Evolutionary conservation across 225 moss, liverwort and hornwort genomes (phyloP).

Genomic region (Bryum argenteum): DNA sequence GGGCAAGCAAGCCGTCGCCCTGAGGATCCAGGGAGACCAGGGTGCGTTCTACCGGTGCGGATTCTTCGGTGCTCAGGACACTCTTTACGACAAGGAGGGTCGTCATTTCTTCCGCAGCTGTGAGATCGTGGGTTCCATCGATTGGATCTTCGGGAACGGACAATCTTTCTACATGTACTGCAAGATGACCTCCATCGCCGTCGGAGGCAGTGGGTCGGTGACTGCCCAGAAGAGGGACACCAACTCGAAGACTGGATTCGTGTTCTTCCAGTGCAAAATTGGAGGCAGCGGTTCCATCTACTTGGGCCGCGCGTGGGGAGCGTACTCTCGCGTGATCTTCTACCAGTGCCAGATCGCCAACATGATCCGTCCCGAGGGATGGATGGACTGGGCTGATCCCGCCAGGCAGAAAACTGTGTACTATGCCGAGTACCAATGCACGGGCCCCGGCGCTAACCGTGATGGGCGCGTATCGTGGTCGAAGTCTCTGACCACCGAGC

Average conservation of each 20-base stretch:
- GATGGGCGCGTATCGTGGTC: conserved; percentile 29
- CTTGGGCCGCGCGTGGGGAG: conserved; percentile 54
- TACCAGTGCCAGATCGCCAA: conserved; percentile 34
- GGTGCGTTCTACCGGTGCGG: conserved; percentile 67
- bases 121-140: conserved; percentile 72
- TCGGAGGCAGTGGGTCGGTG: conserved; percentile 27
- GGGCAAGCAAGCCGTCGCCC: conserved; percentile 69
- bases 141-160: conserved; percentile 74
- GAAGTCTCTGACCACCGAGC: fast-evolving
- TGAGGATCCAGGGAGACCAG: conserved; percentile 64
- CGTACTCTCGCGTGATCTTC: conserved; percentile 41
- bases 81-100: conserved; percentile 70
- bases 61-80: conserved; percentile 72
- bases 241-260: conserved; percentile 25
- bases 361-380: conserved; percentile 40
- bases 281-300: conserved; percentile 24
- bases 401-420: conserved; percentile 15
- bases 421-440: conserved; percentile 44
- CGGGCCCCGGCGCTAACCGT: conserved; percentile 5
- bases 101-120: conserved; percentile 74
- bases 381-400: conserved; percentile 36
- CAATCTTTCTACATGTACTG: conserved; percentile 58
- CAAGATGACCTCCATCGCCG: conserved; percentile 30
- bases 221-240: conserved; percentile 38
- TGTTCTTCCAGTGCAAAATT: conserved; percentile 32